Base-by-base conservation (phyloP, 2,329 filamentous ascomycete species). In the Saccharata proteae region DNA sequence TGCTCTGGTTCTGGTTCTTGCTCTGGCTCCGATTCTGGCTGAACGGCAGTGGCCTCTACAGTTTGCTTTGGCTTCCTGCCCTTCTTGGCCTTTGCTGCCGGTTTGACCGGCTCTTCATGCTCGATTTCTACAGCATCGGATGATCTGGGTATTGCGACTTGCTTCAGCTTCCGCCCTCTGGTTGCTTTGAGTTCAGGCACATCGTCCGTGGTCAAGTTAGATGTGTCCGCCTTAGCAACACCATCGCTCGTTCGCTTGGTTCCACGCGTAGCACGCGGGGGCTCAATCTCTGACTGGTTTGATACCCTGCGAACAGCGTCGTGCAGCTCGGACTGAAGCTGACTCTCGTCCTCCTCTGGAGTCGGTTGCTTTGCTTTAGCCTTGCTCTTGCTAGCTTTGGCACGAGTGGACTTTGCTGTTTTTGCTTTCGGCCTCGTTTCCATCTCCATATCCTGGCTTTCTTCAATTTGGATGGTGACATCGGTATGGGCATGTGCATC, bases 131-230 rank as follows among this genome's bases (percentile, higher is more conserved):
- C 9, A 22, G n/a, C 20, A 9, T 22, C 9, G 20, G n/a, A 22
- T n/a, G 20, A 22, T 22, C n/a, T n/a, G 20, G 20, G n/a, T 22
- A n/a, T 9, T 22, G 9, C 20, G n/a, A 9, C 20, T 33, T 6
- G 45, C 35, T 69, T 67, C 9, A 67, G 66, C 43, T 71, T 75
- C 51, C 74, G 70, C 2, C 54, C 46, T 23, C 55, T 59, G 3
- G 61, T 56, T 43, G 65, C 69, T 26, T 58, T 58, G 3, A 47
- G 55, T 39, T 67, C 71, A 2, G 55, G 43, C 11, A 53, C 49
- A 9, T 41, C n/a, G 40, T n/a, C n/a, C n/a, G n/a, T n/a, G n/a
- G n/a, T n/a, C 4, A 46, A 25, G 29, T 47, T 12, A 30, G 38
- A 30, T 16, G 28, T 14, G 16, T 38, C 22, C 31, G 31, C 34